Evolutionary conservation across 192 early-diverging fungal species (phyloP).

Genomic region (Pecoramyces ruminantium): DNA sequence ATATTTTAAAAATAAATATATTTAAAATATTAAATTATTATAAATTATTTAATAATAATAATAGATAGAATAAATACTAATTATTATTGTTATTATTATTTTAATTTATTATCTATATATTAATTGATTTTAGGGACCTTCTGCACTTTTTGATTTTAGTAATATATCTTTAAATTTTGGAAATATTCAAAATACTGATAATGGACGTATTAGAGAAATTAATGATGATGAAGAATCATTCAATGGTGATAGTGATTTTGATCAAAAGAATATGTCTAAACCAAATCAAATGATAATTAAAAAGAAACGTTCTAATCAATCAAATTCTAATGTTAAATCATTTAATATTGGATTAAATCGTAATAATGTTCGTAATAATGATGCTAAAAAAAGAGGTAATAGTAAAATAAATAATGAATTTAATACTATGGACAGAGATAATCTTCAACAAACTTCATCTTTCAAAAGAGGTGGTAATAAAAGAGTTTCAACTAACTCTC

Average conservation of each 20-base stretch:
- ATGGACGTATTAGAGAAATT: neutral
- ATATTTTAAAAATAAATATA: neutral
- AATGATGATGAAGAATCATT: neutral
- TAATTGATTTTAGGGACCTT: neutral
- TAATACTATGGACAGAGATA: neutral
- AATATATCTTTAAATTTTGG: neutral
- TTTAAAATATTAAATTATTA: no score
- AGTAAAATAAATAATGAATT: neutral
- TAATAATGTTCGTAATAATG: neutral
- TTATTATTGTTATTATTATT: no score
- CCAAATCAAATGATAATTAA: neutral
- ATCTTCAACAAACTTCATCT: neutral
- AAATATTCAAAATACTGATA: neutral
- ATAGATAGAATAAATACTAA: no score
- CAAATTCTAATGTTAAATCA: neutral
- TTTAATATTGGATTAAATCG: neutral
- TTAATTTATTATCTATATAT: no score
- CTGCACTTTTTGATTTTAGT: neutral
- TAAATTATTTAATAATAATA: no score
- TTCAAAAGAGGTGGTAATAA: neutral
- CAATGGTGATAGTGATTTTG: no score
- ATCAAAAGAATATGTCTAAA: neutral
- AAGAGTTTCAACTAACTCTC: neutral
- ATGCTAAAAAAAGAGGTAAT: neutral
- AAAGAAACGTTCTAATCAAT: neutral